Evolutionary conservation across 139 green algal species (phyloP), one percentile per base, ranked within the genome.

Genomic region (Penium margaritaceum): DNA sequence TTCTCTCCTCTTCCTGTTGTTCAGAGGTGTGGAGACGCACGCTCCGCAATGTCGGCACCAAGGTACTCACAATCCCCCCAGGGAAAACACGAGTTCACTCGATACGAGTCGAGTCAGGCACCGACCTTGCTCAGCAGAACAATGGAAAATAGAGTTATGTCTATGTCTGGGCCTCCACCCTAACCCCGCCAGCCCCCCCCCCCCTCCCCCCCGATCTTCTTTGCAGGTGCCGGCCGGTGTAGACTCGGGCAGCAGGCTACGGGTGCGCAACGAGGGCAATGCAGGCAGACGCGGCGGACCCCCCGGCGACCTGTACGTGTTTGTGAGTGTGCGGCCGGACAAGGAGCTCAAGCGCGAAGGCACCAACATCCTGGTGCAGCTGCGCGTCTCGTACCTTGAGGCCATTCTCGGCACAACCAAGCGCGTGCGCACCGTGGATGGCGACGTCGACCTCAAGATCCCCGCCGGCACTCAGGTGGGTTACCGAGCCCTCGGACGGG

Each of bases 401-500:
- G 94, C 94, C 33, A 98, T 99, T 74, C 84, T 99, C 33, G 94
- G 94, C 24, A 91, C 89, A 12, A 90, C 86, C 2, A 82, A 85
- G 4, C 85, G 91, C 77, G 90, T 96, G 32, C 75, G 82, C 1
- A 97, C 91, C 2, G 90, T 98, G 24, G 94, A 98, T 72, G 93
- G 91, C 0, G 62, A 81, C 37, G 94, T 99, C 47, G 94, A 99
- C 76, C 84, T 99, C 12, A 97, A 96, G 79, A 90, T 99, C 43
- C 95, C 95, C 14, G 62, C 83, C 3, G 93, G 93, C 54, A 78
- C 71, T 29, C 94, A 99, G 86, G 94, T 94, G 0, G 91, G 89
- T n/a, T n/a, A n/a, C n/a, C n/a, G n/a, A n/a, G n/a, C n/a, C n/a
- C n/a, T n/a, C n/a, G n/a, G n/a, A n/a, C n/a, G n/a, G n/a, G n/a